Base-by-base conservation (phyloP, 2,329 filamentous ascomycete genomes). In the Colletotrichum melonis region DNA sequence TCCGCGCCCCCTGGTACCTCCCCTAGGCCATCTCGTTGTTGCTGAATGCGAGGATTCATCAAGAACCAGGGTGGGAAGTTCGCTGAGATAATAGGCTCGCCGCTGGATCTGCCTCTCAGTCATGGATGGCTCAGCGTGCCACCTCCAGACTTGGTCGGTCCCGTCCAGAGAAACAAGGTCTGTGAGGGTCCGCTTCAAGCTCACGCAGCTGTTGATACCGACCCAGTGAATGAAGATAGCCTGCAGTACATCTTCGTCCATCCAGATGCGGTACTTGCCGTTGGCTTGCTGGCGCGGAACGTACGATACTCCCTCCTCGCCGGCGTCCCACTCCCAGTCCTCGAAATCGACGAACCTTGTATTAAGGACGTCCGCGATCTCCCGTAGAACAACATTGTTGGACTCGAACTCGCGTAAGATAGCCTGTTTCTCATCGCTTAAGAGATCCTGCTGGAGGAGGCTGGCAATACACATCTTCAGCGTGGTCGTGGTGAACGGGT, bases 351-450 rank as follows among this genome's bases (percentile, higher is more conserved):
- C 78, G 6, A 88, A 80, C 16, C 87, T 82, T 83, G 89, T 88
- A 74, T 89, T 88, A 63, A 89, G 81, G 2, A 89, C 86, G 68
- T 89, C 87, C 0, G 85, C 84, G 16, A 89, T 83, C 77, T 89
- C 88, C 1, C 78, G 79, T 12, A 88, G 75, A 9, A 88, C 84
- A 30, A 83, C 79, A 0, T 76, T 69, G 63, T 85, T 86, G 9
- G 78, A 77, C 26, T 82, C 77, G 65, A 89, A 86, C 57, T 87
- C 86, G 6, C 78, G 81, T 19, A 89, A 78, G 0, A 84, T 82
- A 70, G 82, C 81, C 2, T 82, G 77, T 56, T 84, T 83, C 68
- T 85, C 84, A 30, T 86, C 77, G 0, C 83, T 82, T 4, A 89
- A 80, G 0, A 88, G 79, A 42, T 86, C 85, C 0, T 85, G 86